Base-by-base conservation (phyloP, 2,329 filamentous ascomycete species). In the Xylariaceae sp. region DNA sequence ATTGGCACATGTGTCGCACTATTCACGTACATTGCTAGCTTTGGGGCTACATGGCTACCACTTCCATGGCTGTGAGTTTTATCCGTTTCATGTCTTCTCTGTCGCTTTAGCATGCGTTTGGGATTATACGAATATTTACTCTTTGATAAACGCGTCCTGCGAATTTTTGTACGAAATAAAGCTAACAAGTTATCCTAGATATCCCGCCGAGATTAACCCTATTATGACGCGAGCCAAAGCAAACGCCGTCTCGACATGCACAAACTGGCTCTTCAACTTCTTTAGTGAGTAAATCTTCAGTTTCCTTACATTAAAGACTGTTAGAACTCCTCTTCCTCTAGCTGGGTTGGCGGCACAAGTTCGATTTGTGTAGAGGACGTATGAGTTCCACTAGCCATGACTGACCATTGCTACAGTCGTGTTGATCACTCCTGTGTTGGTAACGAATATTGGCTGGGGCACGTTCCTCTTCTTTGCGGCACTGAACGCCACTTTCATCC, bases 1-100 rank as follows among this genome's bases (percentile, higher is more conserved):
- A 89, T 88, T 66, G 87, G 86, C 27, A 84, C 86, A 0, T 84
- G 84, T 1, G 84, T 87, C 2, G 85, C 85, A 51, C 72, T 89
- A 10, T 89, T 89, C 72, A 79, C 84, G 2, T 89, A 87, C 70
- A 88, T 88, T 63, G 83, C 84, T 4, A 85, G 84, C 50, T 88
- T 88, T 58, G 86, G 85, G 27, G 84, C 84, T 0, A 84, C 82
- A 1, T 86, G 83, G 79, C 67, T 87, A 6, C 83, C 84, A 13
- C 76, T 86, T 20, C 84, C 84, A 0, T 87, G 83, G 83, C 62
- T 82, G 61, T 62, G 21, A 55, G 58, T 61, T 18, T 30, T 8
- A 23, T 24, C 18, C 10, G 35, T 16, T 20, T 6, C 24, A n/a
- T 11, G 4, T 27, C 29, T 30, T 16, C 15, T 11, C 15, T 6